A percentile compares a stretch with the other conserved stretches of the same genome.
These are phyloP conservation scores for Limtongozyma cylindracea DNA, from an alignment of 805 yeast genomes.

Conservation along the genomic window DNA sequence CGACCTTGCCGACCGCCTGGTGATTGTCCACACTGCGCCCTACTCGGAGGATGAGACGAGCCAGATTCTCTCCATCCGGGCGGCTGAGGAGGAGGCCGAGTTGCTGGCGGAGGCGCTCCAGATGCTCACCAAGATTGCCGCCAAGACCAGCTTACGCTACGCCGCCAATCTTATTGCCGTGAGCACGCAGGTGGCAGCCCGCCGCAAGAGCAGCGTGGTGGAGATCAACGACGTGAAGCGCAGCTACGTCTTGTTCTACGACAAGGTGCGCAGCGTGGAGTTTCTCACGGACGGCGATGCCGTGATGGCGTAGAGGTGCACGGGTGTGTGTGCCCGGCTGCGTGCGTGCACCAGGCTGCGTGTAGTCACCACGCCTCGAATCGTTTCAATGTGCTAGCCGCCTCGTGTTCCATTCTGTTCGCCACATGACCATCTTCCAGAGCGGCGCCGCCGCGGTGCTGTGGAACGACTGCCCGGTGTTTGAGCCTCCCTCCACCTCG, in stretches of 20 bases:
- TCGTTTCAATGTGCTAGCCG: too few relatives aligned
- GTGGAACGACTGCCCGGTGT: too few relatives aligned
- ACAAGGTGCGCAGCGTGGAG: constrained; percentile 72
- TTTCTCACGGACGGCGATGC: constrained; percentile 35
- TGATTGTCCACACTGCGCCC: constrained; percentile 67
- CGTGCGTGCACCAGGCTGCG: too few relatives aligned
- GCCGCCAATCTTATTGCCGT: constrained; percentile 82
- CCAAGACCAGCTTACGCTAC: constrained; percentile 77
- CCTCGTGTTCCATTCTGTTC: too few relatives aligned
- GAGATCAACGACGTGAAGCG: constrained; percentile 71
- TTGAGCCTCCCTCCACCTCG: too few relatives aligned
- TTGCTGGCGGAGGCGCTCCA: constrained; percentile 63
- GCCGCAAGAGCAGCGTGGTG: constrained; percentile 47
- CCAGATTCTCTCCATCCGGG: constrained; percentile 69
- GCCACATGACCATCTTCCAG: too few relatives aligned
- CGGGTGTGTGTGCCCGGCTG: too few relatives aligned
- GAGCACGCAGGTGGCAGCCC: constrained; percentile 62
- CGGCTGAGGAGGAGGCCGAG: constrained; percentile 85
- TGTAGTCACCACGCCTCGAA: too few relatives aligned
- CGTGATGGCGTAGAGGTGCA: too few relatives aligned
- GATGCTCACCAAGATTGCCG: constrained; percentile 69
- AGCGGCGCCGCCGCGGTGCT: too few relatives aligned
- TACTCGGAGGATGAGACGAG: constrained; percentile 69
- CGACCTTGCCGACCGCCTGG: constrained; percentile 81
- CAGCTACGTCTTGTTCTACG: constrained; percentile 68